These are phyloP conservation scores for Ascoidea rubescens DNA, from an alignment of 805 yeast genomes.

Conservation along the genomic window DNA sequence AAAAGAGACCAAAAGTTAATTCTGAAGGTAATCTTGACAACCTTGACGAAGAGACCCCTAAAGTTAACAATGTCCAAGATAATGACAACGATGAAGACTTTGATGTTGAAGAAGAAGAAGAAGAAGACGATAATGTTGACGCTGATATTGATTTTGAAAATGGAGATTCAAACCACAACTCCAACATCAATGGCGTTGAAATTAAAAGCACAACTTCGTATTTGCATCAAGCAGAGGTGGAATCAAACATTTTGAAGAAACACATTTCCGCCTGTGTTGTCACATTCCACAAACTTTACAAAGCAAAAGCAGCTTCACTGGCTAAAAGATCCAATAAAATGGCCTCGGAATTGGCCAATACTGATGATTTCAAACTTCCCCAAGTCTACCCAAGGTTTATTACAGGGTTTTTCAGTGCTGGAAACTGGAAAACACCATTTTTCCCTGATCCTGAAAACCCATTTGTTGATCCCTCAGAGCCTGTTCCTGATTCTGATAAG, in stretches of 20 bases:
- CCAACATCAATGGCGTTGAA: too few relatives aligned
- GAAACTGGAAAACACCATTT: constrained; percentile 68
- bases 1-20: too few relatives aligned
- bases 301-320: not conserved
- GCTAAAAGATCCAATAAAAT: not conserved
- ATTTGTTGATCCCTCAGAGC: constrained; percentile 1
- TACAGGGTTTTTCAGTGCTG: constrained; percentile 55
- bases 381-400: constrained; percentile 60
- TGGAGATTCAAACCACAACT: not conserved
- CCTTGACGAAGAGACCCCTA: too few relatives aligned
- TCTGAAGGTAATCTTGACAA: too few relatives aligned
- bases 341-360: not conserved
- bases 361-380: constrained; percentile 25
- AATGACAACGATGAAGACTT: too few relatives aligned
- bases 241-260: constrained; percentile 22
- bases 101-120: constrained; percentile 3
- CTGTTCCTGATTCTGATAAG: too few relatives aligned
- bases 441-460: constrained; percentile 23
- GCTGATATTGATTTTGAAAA: constrained; percentile 1
- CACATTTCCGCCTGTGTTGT: constrained; percentile 4
- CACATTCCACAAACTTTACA: constrained; percentile 2
- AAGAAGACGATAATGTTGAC: constrained; percentile 5
- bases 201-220: constrained; percentile 15
- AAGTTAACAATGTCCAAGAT: too few relatives aligned
- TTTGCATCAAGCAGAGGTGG: constrained; percentile 24